These are phyloP conservation scores for Turnera subulata DNA, from an alignment of 345 rosid genomes.

Conservation along the genomic window DNA sequence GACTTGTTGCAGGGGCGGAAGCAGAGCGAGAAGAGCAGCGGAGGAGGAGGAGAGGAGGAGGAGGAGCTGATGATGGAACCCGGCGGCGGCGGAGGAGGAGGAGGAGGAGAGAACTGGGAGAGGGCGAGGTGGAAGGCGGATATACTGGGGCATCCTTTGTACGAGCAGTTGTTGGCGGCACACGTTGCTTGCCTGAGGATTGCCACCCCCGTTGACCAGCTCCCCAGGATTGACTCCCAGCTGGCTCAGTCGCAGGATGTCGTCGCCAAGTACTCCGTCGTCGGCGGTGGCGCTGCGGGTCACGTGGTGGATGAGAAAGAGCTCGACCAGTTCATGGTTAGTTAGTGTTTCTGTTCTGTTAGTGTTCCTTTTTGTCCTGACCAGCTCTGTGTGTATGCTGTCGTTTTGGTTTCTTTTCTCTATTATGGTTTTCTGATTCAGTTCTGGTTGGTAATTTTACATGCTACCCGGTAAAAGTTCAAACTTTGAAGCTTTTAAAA, in stretches of 20 bases:
- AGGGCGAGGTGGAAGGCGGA: slow-evolving; percentile 39
- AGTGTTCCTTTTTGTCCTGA: background rate
- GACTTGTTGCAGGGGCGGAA: slow-evolving; percentile 14
- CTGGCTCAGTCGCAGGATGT: slow-evolving; percentile 33
- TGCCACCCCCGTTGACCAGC: slow-evolving; percentile 44
- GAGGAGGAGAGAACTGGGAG: slow-evolving; percentile 29
- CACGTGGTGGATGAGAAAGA: slow-evolving; percentile 33
- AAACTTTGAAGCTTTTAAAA: too few relatives aligned
- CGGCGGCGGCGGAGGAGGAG: slow-evolving; percentile 14
- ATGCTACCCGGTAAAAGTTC: too few relatives aligned
- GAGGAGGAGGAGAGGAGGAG: slow-evolving; percentile 17
- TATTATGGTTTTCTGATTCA: background rate
- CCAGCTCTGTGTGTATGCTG: background rate
- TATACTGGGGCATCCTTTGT: slow-evolving; percentile 42
- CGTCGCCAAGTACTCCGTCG: slow-evolving; percentile 36
- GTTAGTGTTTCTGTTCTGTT: background rate
- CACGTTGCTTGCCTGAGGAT: slow-evolving; percentile 35
- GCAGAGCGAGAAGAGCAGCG: slow-evolving; percentile 2
- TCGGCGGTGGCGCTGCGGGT: slow-evolving; percentile 13
- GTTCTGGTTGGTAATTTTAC: too few relatives aligned
- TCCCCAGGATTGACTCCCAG: slow-evolving; percentile 39
- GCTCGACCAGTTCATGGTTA: slow-evolving; percentile 49
- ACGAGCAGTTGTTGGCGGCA: slow-evolving; percentile 37
- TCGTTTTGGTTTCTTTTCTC: background rate
- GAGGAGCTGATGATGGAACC: slow-evolving; percentile 14